These are phyloP conservation scores for Barnettozyma californica DNA, from an alignment of 805 yeast species.

Conservation along the genomic window DNA sequence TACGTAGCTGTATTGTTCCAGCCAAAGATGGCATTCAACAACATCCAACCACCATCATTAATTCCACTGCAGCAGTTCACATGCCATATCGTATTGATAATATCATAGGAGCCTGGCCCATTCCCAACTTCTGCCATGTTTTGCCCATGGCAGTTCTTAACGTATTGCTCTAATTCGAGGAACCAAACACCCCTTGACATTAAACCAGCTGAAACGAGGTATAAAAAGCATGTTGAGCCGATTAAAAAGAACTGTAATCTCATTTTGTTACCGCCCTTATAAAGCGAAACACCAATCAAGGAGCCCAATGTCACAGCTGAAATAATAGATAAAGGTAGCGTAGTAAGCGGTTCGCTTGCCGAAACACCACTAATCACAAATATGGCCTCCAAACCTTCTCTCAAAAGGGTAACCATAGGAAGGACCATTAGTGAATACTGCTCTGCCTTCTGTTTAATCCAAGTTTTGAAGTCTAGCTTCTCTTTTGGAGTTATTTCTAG, in stretches of 20 bases:
- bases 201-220: constrained; percentile 83
- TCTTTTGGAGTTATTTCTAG: background rate
- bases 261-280: constrained; percentile 72
- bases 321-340: constrained; percentile 61
- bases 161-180: constrained; percentile 71
- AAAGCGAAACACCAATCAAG: constrained; percentile 60
- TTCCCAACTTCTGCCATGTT: constrained; percentile 85
- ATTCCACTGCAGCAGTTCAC: constrained; percentile 92
- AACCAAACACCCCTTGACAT: constrained; percentile 90
- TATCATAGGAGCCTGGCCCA: constrained; percentile 92
- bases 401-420: constrained; percentile 78
- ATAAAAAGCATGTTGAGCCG: constrained; percentile 73
- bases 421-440: constrained; percentile 68
- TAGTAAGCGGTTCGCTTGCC: constrained; percentile 59
- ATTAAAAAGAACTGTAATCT: constrained; percentile 73
- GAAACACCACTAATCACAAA: constrained; percentile 89
- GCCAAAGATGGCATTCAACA: constrained; percentile 80
- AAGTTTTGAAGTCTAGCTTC: constrained; percentile 7
- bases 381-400: constrained; percentile 92
- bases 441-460: constrained; percentile 27
- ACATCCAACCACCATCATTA: constrained; percentile 90
- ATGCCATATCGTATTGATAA: constrained; percentile 79
- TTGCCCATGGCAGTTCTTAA: constrained; percentile 67
- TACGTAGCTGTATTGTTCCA: constrained; percentile 95
- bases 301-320: constrained; percentile 58